phyloP scores from a whole-genome alignment of 1,139 yeast species.

The Yamadazyma trypodendri region DNA sequence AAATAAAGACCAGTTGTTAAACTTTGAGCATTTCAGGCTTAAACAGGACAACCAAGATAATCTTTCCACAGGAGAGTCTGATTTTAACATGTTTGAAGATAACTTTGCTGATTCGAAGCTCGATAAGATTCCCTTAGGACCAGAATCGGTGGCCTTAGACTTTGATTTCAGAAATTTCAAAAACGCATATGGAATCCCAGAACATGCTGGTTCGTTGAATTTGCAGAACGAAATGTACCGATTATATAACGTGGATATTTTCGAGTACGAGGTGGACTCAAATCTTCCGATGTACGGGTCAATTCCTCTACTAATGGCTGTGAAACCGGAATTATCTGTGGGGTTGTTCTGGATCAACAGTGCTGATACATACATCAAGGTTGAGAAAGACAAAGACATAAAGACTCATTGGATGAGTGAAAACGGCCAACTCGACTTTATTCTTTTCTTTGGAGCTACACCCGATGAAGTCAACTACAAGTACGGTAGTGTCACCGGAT shows the following conservation, averaged over 20 bases:
- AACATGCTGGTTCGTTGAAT: constrained; percentile 81
- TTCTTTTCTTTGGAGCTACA: constrained; percentile 61
- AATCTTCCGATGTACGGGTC: constrained; percentile 93
- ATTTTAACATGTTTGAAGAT: constrained; percentile 59
- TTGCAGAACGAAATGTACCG: constrained; percentile 80
- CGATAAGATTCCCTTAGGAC: constrained; percentile 77
- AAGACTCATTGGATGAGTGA: constrained; percentile 93
- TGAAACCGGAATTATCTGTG: constrained; percentile 54
- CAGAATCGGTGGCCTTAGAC: constrained; percentile 86
- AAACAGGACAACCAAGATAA: constrained; percentile 36
- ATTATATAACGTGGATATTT: constrained; percentile 87
- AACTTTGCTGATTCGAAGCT: constrained; percentile 55
- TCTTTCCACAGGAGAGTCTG: constrained; percentile 53
- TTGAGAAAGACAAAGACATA: constrained; percentile 41
- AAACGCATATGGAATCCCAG: constrained; percentile 89
- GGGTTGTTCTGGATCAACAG: constrained; percentile 92
- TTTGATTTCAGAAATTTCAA: constrained; percentile 58
- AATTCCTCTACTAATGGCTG: constrained; percentile 82
- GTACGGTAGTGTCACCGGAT: constrained; percentile 78
- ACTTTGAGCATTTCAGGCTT: constrained; percentile 75
- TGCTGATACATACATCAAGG: constrained; percentile 90
- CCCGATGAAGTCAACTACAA: constrained; percentile 61
- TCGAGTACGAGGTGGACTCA: constrained; percentile 83
- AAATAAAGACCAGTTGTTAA: constrained; percentile 69
- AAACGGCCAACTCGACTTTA: constrained; percentile 75